Conservation (phyloP, 2,329 filamentous ascomycete genomes). For the Microascus cirrosus region DNA sequence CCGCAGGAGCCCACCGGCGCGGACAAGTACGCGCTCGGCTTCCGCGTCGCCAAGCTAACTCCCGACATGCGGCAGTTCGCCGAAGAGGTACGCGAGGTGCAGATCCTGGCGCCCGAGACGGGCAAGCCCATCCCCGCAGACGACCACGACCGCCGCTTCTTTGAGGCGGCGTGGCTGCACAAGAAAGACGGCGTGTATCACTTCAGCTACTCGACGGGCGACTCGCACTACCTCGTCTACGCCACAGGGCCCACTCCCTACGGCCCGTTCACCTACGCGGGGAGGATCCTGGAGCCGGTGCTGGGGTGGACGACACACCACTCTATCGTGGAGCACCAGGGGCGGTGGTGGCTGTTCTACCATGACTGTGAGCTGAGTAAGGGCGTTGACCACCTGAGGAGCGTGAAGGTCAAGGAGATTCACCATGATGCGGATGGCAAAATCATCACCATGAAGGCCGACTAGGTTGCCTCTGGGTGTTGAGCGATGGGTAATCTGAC, state of each 20-base stretch:
- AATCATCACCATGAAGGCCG: slow-evolving; percentile 32
- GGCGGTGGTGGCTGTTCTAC: slow-evolving; percentile 64
- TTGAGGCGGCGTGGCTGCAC: slow-evolving; percentile 74
- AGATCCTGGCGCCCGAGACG: slow-evolving; percentile 52
- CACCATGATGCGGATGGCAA: slow-evolving; percentile 57
- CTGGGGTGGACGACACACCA: slow-evolving; percentile 76
- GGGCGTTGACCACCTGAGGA: slow-evolving; percentile 60
- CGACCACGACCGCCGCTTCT: slow-evolving; percentile 67
- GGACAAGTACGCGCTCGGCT: slow-evolving; percentile 47
- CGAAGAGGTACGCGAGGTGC: slow-evolving; percentile 43
- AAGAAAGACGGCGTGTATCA: slow-evolving; percentile 60
- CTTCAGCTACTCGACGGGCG: slow-evolving; percentile 68
- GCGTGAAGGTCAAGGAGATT: slow-evolving; percentile 66
- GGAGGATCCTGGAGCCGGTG: slow-evolving; percentile 63
- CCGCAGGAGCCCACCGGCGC: slow-evolving; percentile 47
- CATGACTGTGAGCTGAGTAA: slow-evolving; percentile 61
- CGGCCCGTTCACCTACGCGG: slow-evolving; percentile 63
- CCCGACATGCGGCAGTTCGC: slow-evolving; percentile 56
- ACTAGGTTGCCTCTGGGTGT: slow-evolving; percentile 9
- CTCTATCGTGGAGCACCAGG: slow-evolving; percentile 63
- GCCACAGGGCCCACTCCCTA: slow-evolving; percentile 52
- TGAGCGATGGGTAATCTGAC: no score
- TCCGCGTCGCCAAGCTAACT: slow-evolving; percentile 53
- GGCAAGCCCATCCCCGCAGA: slow-evolving; percentile 48
- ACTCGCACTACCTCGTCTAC: slow-evolving; percentile 65